phyloP scores from a whole-genome alignment of 345 rosid species.

The Syzygium aromaticum region DNA sequence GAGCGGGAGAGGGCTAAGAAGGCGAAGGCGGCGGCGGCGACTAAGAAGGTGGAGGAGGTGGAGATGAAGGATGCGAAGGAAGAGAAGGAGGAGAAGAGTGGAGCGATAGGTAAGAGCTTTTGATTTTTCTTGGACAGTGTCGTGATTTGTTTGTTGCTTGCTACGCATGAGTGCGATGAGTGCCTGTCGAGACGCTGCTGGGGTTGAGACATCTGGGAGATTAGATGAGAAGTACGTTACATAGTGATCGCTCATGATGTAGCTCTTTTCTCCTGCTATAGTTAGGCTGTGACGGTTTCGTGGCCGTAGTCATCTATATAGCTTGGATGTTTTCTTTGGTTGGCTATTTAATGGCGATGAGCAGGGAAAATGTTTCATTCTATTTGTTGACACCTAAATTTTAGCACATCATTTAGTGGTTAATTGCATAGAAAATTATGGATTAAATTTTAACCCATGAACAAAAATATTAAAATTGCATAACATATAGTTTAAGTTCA shows the following conservation, averaged over 20 bases:
- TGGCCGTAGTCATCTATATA: too few relatives aligned
- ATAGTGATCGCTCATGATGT: too few relatives aligned
- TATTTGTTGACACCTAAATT: too few relatives aligned
- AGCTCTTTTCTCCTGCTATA: not conserved
- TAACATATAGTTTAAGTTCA: too few relatives aligned
- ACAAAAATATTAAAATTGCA: too few relatives aligned
- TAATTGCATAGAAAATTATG: too few relatives aligned
- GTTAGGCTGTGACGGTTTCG: too few relatives aligned
- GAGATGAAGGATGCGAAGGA: conserved; percentile 24
- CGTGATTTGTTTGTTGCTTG: not conserved
- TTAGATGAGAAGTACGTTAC: too few relatives aligned
- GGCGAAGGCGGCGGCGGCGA: not conserved
- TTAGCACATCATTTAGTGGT: too few relatives aligned
- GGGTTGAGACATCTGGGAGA: too few relatives aligned
- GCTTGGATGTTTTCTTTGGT: not conserved
- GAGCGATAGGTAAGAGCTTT: conserved; percentile 1
- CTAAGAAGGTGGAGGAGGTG: not conserved
- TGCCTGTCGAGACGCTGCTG: too few relatives aligned
- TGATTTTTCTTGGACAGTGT: not conserved
- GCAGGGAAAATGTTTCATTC: not conserved
- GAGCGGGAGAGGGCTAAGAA: not conserved
- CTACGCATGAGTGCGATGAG: not conserved
- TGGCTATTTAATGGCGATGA: not conserved
- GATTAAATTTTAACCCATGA: too few relatives aligned
- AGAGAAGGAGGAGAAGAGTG: conserved; percentile 9